Base-by-base conservation (phyloP, 2,329 filamentous ascomycete species). In the Rugonectria rugulosa region DNA sequence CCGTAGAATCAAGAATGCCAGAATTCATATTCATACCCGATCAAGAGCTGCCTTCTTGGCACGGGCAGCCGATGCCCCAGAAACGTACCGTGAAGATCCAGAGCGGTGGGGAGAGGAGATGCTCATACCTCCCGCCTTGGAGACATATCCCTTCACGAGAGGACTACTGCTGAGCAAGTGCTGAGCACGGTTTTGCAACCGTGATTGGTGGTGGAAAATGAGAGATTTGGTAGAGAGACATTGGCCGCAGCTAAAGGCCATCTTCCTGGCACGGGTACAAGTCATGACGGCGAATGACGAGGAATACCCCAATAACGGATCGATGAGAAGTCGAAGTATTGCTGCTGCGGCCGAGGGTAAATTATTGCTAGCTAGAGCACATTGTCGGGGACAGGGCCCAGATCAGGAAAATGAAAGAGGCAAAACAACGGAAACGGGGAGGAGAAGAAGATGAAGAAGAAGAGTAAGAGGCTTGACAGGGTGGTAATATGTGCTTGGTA, bases 211-310 rank as follows among this genome's bases (percentile, higher is more conserved):
- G 3, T n/a, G 17, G 9, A 24, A 9, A 24, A 61, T 32, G 29
- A 36, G 57, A 24, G 51, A 19, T 20, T 60, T 44, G 11, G 42
- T 42, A 17, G 57, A 56, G 3, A 65, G 27, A 29, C 53, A 68
- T 37, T 64, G 59, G 49, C 66, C 61, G 60, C 65, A 68, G 45
- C 65, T 61, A 43, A 59, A 63, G n/a, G 63, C 75, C 68, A 73
- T 77, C 62, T 73, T 78, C 72, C 71, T 74, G 61, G 72, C 69
- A 63, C 52, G 65, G 68, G 68, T 70, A 70, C 74, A 70, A 60
- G 70, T 75, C 79, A 81, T 81, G 64, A 34, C 54, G 64, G 37
- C 42, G 40, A 36, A 47, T 42, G 46, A 59, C 45, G 46, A 36
- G 50, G 34, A n/a, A n/a, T n/a, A n/a, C 53, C 62, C 63, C 64